A percentile compares a stretch with the other conserved stretches of the same genome.
phyloP scores from a whole-genome alignment of 768 basidiomycete genomes.

The Cystofilobasidium capitatum region DNA sequence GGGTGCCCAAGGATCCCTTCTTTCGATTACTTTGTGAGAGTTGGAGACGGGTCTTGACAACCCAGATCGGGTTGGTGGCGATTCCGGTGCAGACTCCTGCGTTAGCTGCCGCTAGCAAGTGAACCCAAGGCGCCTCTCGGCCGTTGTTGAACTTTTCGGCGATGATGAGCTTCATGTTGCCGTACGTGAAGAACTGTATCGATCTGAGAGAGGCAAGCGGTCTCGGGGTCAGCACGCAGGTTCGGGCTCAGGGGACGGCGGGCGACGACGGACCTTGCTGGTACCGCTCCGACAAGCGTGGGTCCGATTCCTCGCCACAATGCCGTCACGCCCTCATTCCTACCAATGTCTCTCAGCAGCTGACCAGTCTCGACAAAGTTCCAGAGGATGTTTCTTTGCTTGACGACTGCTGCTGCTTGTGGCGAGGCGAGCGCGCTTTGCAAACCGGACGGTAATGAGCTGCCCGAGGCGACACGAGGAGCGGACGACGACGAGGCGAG shows the following conservation, averaged over 20 bases:
- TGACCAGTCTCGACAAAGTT: conserved; percentile 91
- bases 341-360: conserved; percentile 70
- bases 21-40: conserved; percentile 42
- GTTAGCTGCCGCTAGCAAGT: conserved; percentile 71
- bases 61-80: conserved; percentile 97
- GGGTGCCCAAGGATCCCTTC: conserved; percentile 31
- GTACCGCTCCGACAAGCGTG: conserved; percentile 86
- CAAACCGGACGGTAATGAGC: neutral
- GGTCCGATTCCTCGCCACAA: conserved; percentile 92
- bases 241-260: neutral
- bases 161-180: conserved; percentile 86
- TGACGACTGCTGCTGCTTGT: conserved; percentile 24
- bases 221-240: neutral
- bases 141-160: conserved; percentile 71
- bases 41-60: conserved; percentile 93
- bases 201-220: conserved; percentile 43
- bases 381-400: conserved; percentile 55
- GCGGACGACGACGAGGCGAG: conserved; percentile 11
- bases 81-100: conserved; percentile 77
- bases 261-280: conserved; percentile 52
- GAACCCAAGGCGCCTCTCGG: conserved; percentile 71
- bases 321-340: conserved; percentile 74
- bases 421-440: neutral
- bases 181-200: conserved; percentile 96
- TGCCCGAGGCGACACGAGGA: neutral